These are phyloP conservation scores for Botrytis tulipae DNA, from an alignment of 2,329 filamentous ascomycete genomes.

Conservation along the genomic window DNA sequence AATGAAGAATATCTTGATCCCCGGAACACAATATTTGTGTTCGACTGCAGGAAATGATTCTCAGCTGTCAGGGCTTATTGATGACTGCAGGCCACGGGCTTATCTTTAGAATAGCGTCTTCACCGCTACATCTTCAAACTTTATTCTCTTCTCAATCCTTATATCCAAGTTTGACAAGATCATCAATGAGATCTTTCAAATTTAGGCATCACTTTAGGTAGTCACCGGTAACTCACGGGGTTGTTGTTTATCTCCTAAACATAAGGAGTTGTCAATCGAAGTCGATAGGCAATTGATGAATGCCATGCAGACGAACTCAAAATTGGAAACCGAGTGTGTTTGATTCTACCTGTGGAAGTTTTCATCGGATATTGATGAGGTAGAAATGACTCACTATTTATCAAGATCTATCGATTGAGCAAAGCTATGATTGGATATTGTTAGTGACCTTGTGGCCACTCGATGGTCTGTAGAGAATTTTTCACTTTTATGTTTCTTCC, in stretches of 20 bases:
- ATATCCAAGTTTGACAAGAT: not conserved
- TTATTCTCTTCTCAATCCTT: not conserved
- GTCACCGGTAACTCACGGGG: not conserved
- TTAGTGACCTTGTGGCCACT: not conserved
- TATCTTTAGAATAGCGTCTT: not conserved
- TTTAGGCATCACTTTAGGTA: not conserved
- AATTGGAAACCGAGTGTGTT: not conserved
- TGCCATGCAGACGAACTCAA: not conserved
- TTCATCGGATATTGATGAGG: not conserved
- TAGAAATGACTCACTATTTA: not conserved
- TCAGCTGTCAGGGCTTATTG: not conserved
- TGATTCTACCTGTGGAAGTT: not conserved
- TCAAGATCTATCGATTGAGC: not conserved
- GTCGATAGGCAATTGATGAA: not conserved
- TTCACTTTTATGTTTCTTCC: not conserved
- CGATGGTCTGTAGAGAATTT: not conserved
- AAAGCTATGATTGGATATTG: not conserved
- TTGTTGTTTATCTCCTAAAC: not conserved
- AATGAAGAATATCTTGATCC: not conserved
- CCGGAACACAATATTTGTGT: not conserved
- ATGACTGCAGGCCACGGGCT: conserved; percentile 10
- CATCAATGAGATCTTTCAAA: not conserved
- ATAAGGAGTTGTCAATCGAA: not conserved
- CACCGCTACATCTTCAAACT: not conserved
- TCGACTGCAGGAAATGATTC: not conserved